Percentiles rank a stretch among this genome's conserved stretches.
Conservation (phyloP, 1,139 yeast genomes). For the Geotrichum reessii region DNA sequence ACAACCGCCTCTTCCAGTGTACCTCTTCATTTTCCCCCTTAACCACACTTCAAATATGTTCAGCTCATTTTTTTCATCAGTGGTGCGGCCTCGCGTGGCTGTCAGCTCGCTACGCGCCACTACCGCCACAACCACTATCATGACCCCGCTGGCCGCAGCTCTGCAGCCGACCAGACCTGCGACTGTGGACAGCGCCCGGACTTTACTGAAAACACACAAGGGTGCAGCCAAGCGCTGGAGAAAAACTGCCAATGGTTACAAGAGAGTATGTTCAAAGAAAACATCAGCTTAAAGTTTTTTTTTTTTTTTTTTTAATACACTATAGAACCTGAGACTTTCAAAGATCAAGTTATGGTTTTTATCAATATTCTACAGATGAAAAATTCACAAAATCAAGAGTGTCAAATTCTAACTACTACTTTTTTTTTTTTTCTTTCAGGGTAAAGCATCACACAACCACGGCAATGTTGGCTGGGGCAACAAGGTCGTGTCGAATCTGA, state of each 20-base stretch:
- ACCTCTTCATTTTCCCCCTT: neutral
- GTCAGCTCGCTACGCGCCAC: neutral
- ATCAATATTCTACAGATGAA: neutral
- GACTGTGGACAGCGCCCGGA: constrained; percentile 33
- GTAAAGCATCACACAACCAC: constrained; percentile 83
- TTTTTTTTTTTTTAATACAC: no score
- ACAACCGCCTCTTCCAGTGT: neutral
- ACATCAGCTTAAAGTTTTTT: no score
- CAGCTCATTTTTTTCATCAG: constrained; percentile 8
- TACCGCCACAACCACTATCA: constrained; percentile 3
- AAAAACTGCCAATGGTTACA: constrained; percentile 52
- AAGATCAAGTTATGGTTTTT: neutral
- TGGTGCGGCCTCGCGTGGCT: constrained; percentile 9
- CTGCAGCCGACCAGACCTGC: constrained; percentile 6
- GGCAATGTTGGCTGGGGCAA: constrained; percentile 86
- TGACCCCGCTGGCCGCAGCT: constrained; percentile 8
- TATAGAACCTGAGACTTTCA: neutral
- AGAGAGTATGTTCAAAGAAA: constrained; percentile 38
- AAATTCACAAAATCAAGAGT: neutral
- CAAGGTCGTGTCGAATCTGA: constrained; percentile 55
- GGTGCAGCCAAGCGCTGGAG: constrained; percentile 82
- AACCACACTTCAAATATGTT: neutral
- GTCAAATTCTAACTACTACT: neutral
- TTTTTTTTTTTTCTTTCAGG: constrained; percentile 29
- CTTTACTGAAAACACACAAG: constrained; percentile 55